Conservation (phyloP, 2,329 filamentous ascomycete genomes). For the Aspergillus novoparasiticus region DNA sequence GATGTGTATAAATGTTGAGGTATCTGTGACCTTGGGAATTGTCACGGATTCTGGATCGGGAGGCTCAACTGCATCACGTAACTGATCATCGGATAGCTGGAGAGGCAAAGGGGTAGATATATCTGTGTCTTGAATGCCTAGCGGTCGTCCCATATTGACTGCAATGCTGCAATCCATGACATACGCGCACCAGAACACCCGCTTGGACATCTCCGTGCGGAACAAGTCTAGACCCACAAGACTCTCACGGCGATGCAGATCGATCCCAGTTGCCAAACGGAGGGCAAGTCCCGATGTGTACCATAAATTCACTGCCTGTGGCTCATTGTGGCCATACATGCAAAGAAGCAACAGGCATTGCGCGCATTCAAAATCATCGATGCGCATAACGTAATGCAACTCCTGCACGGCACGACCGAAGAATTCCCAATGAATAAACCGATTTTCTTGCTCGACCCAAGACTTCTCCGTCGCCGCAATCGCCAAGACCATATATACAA, state of each 20-base stretch:
- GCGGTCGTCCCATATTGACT: conserved; percentile 27
- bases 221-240: conserved; percentile 12
- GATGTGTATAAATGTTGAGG: conserved; percentile 30
- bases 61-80: conserved; percentile 6
- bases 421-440: conserved; percentile 3
- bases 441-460: neutral
- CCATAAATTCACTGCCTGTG: conserved; percentile 30
- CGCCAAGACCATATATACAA: conserved; percentile 27
- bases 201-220: conserved; percentile 25
- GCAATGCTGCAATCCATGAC: conserved; percentile 29
- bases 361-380: conserved; percentile 26
- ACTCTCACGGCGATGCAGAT: conserved; percentile 24
- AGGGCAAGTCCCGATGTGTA: conserved; percentile 25
- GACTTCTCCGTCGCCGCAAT: conserved; percentile 26
- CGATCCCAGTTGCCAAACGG: conserved; percentile 23
- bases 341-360: conserved; percentile 28
- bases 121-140: conserved; percentile 27
- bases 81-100: conserved; percentile 18
- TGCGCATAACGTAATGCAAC: conserved; percentile 16
- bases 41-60: neutral
- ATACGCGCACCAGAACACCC: conserved; percentile 30
- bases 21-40: conserved; percentile 15
- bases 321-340: conserved; percentile 31
- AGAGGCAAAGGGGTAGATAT: conserved; percentile 26
- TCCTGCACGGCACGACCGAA: conserved; percentile 16